phyloP scores from a whole-genome alignment of 2,329 filamentous ascomycete genomes.

The Ceratocystis smalleyi region DNA sequence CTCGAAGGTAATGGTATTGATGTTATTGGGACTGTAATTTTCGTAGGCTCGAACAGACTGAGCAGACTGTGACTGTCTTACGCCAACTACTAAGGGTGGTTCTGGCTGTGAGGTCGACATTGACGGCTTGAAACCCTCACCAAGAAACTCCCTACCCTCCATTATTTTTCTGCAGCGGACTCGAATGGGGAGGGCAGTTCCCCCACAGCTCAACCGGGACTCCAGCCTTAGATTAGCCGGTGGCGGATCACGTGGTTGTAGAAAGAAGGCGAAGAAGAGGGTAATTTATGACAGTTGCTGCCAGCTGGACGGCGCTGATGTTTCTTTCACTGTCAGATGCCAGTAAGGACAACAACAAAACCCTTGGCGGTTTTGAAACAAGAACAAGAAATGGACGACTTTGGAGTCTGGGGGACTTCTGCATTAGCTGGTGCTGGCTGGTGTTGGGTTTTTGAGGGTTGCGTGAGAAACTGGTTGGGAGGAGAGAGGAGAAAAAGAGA shows the following conservation, averaged over 20 bases:
- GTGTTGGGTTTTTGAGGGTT: not conserved
- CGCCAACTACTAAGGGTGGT: slow-evolving; percentile 6
- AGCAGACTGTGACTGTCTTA: slow-evolving; percentile 2
- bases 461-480: not conserved
- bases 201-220: slow-evolving; percentile 16
- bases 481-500: not conserved
- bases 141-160: slow-evolving; percentile 14
- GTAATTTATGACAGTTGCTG: not conserved
- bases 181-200: slow-evolving; percentile 14
- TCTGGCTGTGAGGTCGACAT: slow-evolving; percentile 16
- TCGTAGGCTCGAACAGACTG: slow-evolving; percentile 7
- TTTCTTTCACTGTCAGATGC: not conserved
- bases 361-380: not conserved
- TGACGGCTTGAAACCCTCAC: slow-evolving; percentile 16
- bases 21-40: slow-evolving; percentile 9
- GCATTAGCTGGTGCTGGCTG: not conserved
- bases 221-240: slow-evolving; percentile 17
- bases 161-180: slow-evolving; percentile 16
- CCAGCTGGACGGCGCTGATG: not conserved
- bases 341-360: not conserved
- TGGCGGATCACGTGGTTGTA: slow-evolving; percentile 12
- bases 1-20: slow-evolving; percentile 6
- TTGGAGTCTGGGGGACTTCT: not conserved
- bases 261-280: too few species aligned
- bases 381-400: not conserved